A percentile compares a stretch with the other conserved stretches of the same genome.
phyloP scores from a whole-genome alignment of 805 yeast genomes.

The Metschnikowia henanensis region DNA sequence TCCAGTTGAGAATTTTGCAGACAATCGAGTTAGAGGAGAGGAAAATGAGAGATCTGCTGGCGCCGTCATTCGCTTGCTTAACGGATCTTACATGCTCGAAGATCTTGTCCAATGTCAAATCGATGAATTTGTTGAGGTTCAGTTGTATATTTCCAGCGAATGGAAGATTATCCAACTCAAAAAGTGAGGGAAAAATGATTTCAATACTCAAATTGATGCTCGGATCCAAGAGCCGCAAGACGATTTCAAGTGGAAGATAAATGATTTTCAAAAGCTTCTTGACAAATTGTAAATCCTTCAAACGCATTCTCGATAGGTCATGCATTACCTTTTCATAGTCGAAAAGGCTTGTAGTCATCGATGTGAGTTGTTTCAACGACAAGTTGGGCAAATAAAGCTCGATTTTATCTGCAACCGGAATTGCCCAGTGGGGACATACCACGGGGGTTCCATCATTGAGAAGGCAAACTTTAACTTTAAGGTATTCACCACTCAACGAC shows the following conservation, averaged over 20 bases:
- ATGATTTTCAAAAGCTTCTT: conserved; percentile 46
- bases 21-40: conserved; percentile 84
- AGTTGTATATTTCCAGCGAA: conserved; percentile 42
- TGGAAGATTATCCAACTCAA: conserved; percentile 39
- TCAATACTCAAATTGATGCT: conserved; percentile 71
- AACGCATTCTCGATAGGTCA: conserved; percentile 39
- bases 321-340: conserved; percentile 40
- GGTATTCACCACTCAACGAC: conserved; percentile 80
- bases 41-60: conserved; percentile 67
- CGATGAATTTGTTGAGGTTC: conserved; percentile 74
- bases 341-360: conserved; percentile 39
- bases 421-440: conserved; percentile 67
- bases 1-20: conserved; percentile 96
- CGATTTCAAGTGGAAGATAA: conserved; percentile 58
- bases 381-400: conserved; percentile 63
- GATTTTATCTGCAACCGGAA: conserved; percentile 51
- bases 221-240: conserved; percentile 55
- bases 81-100: conserved; percentile 71
- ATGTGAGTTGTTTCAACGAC: conserved; percentile 44
- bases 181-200: conserved; percentile 69
- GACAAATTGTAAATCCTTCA: conserved; percentile 38
- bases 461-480: conserved; percentile 65
- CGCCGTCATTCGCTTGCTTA: conserved; percentile 20
- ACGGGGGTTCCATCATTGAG: conserved; percentile 85
- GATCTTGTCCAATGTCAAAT: conserved; percentile 64